A percentile compares a stretch with the other conserved stretches of the same genome.
phyloP scores from a whole-genome alignment of 2,329 filamentous ascomycete genomes.

The Colletotrichum liaoningense region DNA sequence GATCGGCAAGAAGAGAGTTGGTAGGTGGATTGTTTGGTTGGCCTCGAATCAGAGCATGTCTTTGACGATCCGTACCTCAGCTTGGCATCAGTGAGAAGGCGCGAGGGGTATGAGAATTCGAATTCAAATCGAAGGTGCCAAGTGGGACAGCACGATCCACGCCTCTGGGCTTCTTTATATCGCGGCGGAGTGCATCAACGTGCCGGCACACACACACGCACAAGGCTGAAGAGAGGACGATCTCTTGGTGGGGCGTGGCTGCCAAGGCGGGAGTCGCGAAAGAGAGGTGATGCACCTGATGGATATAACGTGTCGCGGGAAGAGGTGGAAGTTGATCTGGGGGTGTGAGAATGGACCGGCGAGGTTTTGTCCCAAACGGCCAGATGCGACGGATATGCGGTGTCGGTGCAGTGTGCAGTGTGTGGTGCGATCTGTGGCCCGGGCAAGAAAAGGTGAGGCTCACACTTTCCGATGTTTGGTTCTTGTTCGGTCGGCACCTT shows the following conservation, averaged over 20 bases:
- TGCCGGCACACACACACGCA: slow-evolving; percentile 9
- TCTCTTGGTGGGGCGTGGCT: slow-evolving; percentile 31
- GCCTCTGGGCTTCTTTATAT: slow-evolving; percentile 21
- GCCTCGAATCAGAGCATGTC: slow-evolving; percentile 32
- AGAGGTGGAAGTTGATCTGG: not conserved
- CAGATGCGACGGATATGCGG: slow-evolving; percentile 10
- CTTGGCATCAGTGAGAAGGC: not conserved
- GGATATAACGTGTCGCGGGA: not conserved
- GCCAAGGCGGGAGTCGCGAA: slow-evolving; percentile 24
- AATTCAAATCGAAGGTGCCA: not conserved
- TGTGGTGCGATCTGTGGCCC: slow-evolving; percentile 17
- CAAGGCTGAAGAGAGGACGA: slow-evolving; percentile 32
- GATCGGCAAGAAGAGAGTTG: slow-evolving; percentile 12
- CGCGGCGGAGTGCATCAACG: slow-evolving; percentile 26
- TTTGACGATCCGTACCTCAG: not conserved
- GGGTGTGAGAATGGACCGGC: not conserved
- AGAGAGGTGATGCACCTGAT: not conserved
- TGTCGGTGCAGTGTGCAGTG: not conserved
- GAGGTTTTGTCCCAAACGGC: not conserved
- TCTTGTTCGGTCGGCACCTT: slow-evolving; percentile 11
- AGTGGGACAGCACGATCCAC: slow-evolving; percentile 24
- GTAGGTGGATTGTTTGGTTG: not conserved
- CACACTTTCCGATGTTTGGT: slow-evolving; percentile 26
- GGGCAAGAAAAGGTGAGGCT: slow-evolving; percentile 17
- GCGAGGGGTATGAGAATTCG: not conserved